Percentiles rank a stretch among this genome's conserved stretches.
These are phyloP conservation scores for Penicillium sp. DNA, from an alignment of 2,329 filamentous ascomycete species.

Conservation along the genomic window DNA sequence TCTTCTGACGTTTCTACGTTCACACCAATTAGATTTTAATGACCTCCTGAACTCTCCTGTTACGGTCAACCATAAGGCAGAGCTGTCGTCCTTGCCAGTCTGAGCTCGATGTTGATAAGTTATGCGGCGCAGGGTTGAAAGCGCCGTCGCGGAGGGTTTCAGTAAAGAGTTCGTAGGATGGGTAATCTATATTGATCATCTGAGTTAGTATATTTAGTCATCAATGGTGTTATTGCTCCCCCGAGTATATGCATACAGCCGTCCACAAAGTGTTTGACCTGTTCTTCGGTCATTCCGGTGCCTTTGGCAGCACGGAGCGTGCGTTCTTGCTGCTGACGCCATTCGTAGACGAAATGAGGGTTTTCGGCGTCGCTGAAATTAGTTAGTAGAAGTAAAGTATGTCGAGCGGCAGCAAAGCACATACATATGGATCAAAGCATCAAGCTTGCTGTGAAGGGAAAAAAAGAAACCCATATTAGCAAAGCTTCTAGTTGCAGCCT, in stretches of 20 bases:
- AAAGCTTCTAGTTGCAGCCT: not conserved
- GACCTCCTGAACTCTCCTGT: constrained; percentile 60
- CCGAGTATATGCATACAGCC: constrained; percentile 51
- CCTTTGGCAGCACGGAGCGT: constrained; percentile 66
- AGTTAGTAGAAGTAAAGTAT: not conserved
- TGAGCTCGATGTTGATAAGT: constrained; percentile 18
- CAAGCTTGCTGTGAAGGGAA: constrained; percentile 47
- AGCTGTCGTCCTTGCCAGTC: constrained; percentile 57
- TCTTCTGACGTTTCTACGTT: not conserved
- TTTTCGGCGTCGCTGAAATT: constrained; percentile 65
- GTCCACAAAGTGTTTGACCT: constrained; percentile 74
- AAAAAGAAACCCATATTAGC: constrained; percentile 16
- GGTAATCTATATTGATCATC: constrained; percentile 53
- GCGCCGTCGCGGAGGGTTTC: constrained; percentile 60
- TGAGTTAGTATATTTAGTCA: not conserved
- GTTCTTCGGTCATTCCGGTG: constrained; percentile 76
- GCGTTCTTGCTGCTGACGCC: constrained; percentile 79
- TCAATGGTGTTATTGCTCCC: constrained; percentile 1
- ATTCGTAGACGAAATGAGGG: constrained; percentile 74
- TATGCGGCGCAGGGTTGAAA: constrained; percentile 42
- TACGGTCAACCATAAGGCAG: constrained; percentile 60
- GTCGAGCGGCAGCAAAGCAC: constrained; percentile 18
- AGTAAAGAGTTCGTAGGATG: constrained; percentile 69
- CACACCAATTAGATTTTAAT: constrained; percentile 47
- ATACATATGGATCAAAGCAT: constrained; percentile 65